A percentile compares a stretch with the other conserved stretches of the same genome.
phyloP scores from a whole-genome alignment of 2,329 filamentous ascomycete genomes.

The Botrytis porri region DNA sequence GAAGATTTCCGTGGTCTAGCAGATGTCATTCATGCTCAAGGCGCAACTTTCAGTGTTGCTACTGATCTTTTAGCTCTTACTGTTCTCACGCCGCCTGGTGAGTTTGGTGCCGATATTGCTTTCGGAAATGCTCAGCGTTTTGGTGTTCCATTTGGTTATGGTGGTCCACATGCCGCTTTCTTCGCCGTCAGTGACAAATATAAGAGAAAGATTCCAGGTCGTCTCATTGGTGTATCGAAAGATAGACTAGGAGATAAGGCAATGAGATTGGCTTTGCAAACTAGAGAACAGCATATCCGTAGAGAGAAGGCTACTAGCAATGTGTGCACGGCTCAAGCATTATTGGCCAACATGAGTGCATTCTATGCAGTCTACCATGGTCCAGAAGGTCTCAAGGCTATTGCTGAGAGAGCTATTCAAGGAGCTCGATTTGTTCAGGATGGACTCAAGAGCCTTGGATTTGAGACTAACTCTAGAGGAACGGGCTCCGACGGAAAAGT shows the following conservation, averaged over 20 bases:
- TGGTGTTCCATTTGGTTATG: conserved; percentile 87
- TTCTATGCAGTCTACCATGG: conserved; percentile 95
- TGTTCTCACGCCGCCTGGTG: conserved; percentile 81
- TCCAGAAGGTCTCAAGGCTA: conserved; percentile 75
- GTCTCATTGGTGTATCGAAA: conserved; percentile 87
- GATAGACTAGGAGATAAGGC: conserved; percentile 80
- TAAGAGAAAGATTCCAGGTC: conserved; percentile 91
- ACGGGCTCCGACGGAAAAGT: conserved; percentile 55
- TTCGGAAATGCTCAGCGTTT: conserved; percentile 91
- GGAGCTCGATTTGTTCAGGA: conserved; percentile 68
- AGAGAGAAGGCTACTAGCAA: conserved; percentile 97
- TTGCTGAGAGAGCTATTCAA: conserved; percentile 74
- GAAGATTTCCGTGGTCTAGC: conserved; percentile 72
- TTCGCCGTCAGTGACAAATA: conserved; percentile 88
- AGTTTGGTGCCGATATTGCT: conserved; percentile 92
- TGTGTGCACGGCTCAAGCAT: conserved; percentile 90
- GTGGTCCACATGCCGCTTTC: conserved; percentile 95
- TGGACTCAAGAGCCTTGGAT: conserved; percentile 60
- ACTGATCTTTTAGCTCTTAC: conserved; percentile 89
- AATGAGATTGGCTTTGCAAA: conserved; percentile 82
- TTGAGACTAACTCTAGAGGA: conserved; percentile 57
- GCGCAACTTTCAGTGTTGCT: conserved; percentile 78
- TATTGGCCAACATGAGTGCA: conserved; percentile 93
- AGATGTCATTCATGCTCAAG: conserved; percentile 71
- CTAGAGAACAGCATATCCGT: conserved; percentile 92